Percentiles rank a stretch among this genome's conserved stretches.
Conservation (phyloP, 495 filamentous ascomycete species). For the Cenococcum geophilum region DNA sequence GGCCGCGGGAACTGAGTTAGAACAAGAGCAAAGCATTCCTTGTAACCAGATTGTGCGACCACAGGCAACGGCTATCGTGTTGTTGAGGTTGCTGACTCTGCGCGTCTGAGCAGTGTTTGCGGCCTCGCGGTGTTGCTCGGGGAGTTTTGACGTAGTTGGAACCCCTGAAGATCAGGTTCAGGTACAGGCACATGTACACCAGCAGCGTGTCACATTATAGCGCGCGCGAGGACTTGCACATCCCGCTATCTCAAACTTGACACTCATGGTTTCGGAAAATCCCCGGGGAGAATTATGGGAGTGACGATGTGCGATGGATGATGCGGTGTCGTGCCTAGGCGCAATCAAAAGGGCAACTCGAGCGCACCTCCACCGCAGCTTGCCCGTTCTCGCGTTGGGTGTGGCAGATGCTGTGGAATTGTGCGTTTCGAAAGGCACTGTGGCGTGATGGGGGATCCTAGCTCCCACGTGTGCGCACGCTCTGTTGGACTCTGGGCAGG, state of each 20-base stretch:
- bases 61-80: not conserved
- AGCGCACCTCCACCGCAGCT: too few relatives aligned
- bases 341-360: too few relatives aligned
- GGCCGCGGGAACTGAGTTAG: conserved; percentile 1
- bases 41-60: not conserved
- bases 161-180: conserved; percentile 4
- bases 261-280: too few relatives aligned
- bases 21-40: not conserved
- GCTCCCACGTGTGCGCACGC: not conserved
- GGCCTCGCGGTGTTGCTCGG: not conserved
- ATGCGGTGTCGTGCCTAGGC: too few relatives aligned
- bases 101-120: not conserved
- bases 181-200: too few relatives aligned
- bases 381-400: not conserved
- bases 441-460: not conserved
- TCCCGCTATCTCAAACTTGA: too few relatives aligned
- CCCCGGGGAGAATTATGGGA: too few relatives aligned
- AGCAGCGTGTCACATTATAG: too few relatives aligned
- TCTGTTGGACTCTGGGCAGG: not conserved
- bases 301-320: too few relatives aligned
- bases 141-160: not conserved
- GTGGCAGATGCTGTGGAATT: not conserved
- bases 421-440: not conserved
- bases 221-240: not conserved
- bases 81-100: not conserved